Evolutionary conservation across 495 filamentous ascomycete genomes (phyloP), one percentile per base, ranked within the genome.

Genomic region (Neurospora sp.): DNA sequence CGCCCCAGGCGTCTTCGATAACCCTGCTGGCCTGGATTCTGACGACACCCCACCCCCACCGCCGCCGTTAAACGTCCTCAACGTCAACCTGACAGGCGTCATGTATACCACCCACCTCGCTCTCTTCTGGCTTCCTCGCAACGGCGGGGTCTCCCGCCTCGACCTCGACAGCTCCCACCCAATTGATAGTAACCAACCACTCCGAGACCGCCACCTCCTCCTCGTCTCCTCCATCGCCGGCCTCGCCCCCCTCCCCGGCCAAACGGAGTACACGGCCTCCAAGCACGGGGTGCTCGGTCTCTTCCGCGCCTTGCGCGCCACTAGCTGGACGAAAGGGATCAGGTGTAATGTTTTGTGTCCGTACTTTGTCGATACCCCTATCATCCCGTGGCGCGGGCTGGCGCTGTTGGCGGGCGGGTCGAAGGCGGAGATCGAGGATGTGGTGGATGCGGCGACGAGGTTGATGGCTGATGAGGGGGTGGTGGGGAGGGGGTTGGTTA

Each of bases 261-360:
- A 85, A 74, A 81, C 84, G 1, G 83, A 88, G 62, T 92, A 92
- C 77, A 82, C 82, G 16, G 83, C 85, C 9, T 84, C 87, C 16
- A 92, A 92, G 77, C 90, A 92, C 79, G 90, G 82, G 0, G 83
- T 92, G 2, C 81, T 91, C 35, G 90, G 90, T 0, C 82, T 91
- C 70, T 92, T 90, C 77, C 82, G 90, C 31, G 80, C 81, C 14
- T 79, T 92, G 20, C 79, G 90, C 6, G 75, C 83, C 5, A 84
- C 85, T 0, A 77, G 83, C 5, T 85, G 83, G 74, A 54, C 76
- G 35, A 69, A 81, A 38, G 88, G 87, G 3, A 79, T 92, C 8
- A 80, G 91, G 31, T 80, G 89, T 69, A 92, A 92, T 73, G 77
- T 90, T 54, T 71, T 92, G 16, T 85, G 82, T 72, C 90, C 90